Evolutionary conservation across 2,329 filamentous ascomycete species (phyloP), one percentile per base, ranked within the genome.

Genomic region (Herpotrichia juniperi): DNA sequence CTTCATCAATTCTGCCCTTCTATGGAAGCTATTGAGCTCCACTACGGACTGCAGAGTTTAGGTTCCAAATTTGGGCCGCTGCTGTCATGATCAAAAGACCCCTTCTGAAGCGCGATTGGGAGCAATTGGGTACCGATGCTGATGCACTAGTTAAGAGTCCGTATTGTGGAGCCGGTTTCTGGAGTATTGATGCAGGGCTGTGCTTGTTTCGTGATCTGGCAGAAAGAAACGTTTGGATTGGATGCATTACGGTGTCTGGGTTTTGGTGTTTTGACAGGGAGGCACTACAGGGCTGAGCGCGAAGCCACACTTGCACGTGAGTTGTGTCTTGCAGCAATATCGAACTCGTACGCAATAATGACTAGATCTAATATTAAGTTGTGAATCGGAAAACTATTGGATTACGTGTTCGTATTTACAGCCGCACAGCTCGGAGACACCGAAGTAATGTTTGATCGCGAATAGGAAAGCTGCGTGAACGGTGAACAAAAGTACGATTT

Each of bases 221-320:
- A 69, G 62, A 68, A 68, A 68, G 50, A 53, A 19, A n/a, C 16
- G 1, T 9, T 4, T 7, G 40, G n/a, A 67, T 67, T 67, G 63
- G 63, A 26, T 25, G 46, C 11, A 12, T 34, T 22, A 12, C 14
- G 2, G 24, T 19, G 16, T 19, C 12, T 42, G 39, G 34, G 16
- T 44, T 42, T 35, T 30, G 28, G 14, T 44, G 50, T 43, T 46
- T 24, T 16, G 12, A 17, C 22, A 53, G 24, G 5, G 25, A 37
- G 45, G 34, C 35, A 37, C 31, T 46, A 39, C n/a, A 42, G 30
- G 3, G 24, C 19, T 35, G 37, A 34, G 6, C 16, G 34, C 34
- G 21, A 31, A 46, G 43, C 43, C 43, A 46, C 43, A 22, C 8
- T 37, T 24, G 14, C 44, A 47, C 44, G 44, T 47, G 44, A 47